phyloP scores from a whole-genome alignment of 2,329 filamentous ascomycete genomes.

The Sporothrix globosa region DNA sequence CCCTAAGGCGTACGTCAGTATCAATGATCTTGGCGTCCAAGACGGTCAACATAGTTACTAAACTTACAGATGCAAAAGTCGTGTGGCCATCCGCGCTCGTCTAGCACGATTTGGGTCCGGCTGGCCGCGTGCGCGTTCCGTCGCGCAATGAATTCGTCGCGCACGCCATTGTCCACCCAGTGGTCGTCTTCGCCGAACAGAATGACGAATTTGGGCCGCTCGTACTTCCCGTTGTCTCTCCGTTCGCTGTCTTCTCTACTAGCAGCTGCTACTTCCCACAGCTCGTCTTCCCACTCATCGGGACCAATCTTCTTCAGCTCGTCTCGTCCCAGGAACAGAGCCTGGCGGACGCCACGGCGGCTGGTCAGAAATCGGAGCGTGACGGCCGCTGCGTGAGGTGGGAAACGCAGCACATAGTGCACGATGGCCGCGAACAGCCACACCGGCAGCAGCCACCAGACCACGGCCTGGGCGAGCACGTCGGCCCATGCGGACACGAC shows the following conservation, averaged over 20 bases:
- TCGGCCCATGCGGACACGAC: constrained; percentile 50
- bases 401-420: constrained; percentile 49
- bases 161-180: constrained; percentile 62
- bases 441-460: constrained; percentile 50
- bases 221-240: constrained; percentile 10
- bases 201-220: constrained; percentile 58
- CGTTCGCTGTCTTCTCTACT: constrained; percentile 20
- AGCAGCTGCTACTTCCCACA: constrained; percentile 54
- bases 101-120: constrained; percentile 56
- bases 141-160: constrained; percentile 60
- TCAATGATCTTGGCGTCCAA: no score
- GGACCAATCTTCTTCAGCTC: constrained; percentile 63
- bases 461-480: constrained; percentile 47
- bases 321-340: constrained; percentile 61
- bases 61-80: constrained; percentile 62
- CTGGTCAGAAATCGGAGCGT: constrained; percentile 60
- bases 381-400: constrained; percentile 52
- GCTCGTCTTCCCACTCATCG: constrained; percentile 61
- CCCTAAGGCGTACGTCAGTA: constrained; percentile 41
- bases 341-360: constrained; percentile 62
- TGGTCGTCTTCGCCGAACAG: constrained; percentile 64
- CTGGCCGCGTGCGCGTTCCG: constrained; percentile 41
- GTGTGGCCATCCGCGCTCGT: constrained; percentile 60
- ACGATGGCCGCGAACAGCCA: constrained; percentile 51
- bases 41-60: not conserved